Evolutionary conservation across 352 stramenopile genomes (phyloP), one percentile per base, ranked within the genome.

Genomic region (Phytophthora lateralis): DNA sequence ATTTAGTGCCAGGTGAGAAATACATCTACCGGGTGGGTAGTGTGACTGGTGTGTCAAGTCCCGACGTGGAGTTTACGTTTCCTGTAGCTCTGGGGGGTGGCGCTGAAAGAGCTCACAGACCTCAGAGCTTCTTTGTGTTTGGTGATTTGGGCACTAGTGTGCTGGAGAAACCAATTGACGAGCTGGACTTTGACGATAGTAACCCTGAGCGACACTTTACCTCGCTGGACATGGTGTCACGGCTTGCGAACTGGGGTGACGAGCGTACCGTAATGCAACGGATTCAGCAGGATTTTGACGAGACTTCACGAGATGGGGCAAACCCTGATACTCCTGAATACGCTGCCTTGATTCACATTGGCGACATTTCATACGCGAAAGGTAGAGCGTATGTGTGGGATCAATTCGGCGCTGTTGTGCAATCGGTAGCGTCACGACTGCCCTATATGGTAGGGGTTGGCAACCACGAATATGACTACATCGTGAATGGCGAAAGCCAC

Each of bases 351-450:
- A 78, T 96, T 66, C 86, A 96, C 41, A 70, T 96, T 37, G 89
- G 89, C 7, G 89, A 96, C 46, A 55, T 93, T 20, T 71, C 78
- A 45, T 96, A 96, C 54, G 87, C 88, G 9, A 77, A 68, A 44
- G 77, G 78, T 15, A 59, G 53, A 1, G 86, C 83, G 15, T 89
- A 73, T 38, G 41, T 90, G 38, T 97, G 91, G 91, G 90, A 97
- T 53, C 76, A 91, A 39, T 90, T 88, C 53, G 73, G 85, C 14
- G 48, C 77, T 15, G 65, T 97, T 60, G 90, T 97, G 39, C 49
- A 95, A 55, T 59, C 77, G 2, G 80, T 91, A 50, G 75, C 89
- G 14, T 77, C 82, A n/a, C 69, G 72, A 29, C 63, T 97, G 5
- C 80, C 90, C 9, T 82, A 96, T 42, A 87, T 96, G 78, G 74